Evolutionary conservation across 1,139 yeast species (phyloP).

Genomic region (Yamadazyma triangularis): DNA sequence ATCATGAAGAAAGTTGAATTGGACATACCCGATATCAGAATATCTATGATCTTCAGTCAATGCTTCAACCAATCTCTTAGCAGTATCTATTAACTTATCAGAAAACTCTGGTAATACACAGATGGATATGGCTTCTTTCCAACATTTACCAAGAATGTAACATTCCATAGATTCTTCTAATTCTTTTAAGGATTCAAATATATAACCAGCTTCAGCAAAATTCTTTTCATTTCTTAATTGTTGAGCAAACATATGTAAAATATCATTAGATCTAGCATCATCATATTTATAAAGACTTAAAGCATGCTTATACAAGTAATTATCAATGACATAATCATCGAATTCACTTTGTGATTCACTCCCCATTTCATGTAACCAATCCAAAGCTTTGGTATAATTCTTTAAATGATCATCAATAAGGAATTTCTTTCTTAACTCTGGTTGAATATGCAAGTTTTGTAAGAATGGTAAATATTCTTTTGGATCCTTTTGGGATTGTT

Average conservation of each 20-base stretch:
- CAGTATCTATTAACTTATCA: conserved; percentile 33
- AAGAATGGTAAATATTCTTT: conserved; percentile 93
- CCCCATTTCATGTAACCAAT: conserved; percentile 56
- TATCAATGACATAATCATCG: conserved; percentile 64
- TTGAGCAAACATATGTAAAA: conserved; percentile 61
- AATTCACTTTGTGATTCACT: conserved; percentile 52
- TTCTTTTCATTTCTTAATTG: conserved; percentile 50
- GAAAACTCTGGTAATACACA: conserved; percentile 38
- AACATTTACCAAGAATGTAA: conserved; percentile 64
- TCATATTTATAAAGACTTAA: conserved; percentile 60
- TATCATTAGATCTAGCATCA: conserved; percentile 45
- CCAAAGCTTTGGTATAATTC: conserved; percentile 62
- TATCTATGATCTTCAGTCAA: conserved; percentile 70
- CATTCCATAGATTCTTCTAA: conserved; percentile 61
- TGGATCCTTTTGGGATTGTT: conserved; percentile 96
- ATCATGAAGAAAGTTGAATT: conserved; percentile 56
- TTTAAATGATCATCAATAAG: conserved; percentile 77
- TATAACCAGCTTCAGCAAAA: conserved; percentile 69
- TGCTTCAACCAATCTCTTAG: conserved; percentile 55
- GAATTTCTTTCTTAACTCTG: conserved; percentile 63
- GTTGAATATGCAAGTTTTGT: conserved; percentile 69
- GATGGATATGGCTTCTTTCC: conserved; percentile 80
- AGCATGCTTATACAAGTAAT: conserved; percentile 70
- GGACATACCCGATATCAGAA: conserved; percentile 79
- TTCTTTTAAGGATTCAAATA: conserved; percentile 65